Base-by-base conservation (phyloP, 106 monocot genomes). In the Acorus calamus region DNA sequence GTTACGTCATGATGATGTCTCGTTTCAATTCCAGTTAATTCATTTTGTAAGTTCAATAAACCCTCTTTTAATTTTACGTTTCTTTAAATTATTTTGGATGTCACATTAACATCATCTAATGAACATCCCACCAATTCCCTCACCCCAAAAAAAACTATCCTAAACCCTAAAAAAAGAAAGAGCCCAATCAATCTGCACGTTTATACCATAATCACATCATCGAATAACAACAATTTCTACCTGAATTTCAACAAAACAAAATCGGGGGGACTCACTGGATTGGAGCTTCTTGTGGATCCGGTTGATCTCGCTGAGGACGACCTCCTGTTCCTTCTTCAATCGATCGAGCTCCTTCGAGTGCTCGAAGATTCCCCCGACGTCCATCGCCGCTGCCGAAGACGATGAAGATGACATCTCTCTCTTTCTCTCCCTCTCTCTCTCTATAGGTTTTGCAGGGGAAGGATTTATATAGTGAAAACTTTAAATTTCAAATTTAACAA, bases 321-420 rank as follows among this genome's bases (percentile, higher is more conserved):
- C 94, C 45, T 90, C 94, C 72, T 84, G 87, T 2, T 90, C 87
- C 84, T 96, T 96, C 53, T 78, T 62, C 11, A 96, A 74, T 76
- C 83, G 84, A 61, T 96, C 94, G 52, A 96, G 75, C 67, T 96
- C 94, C 87, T 87, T 96, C 11, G 87, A 73, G 72, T 87, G 90
- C 60, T 96, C 94, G 43, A 96, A 61, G 6, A 90, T 48, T 42
- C 47, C 59, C 41, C 53, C 49, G 11, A 83, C 66, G 52, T 93
- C 92, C 12, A 71, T 56, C 50, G 69, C 74, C 61, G 28, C 28
- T 28, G 28, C 28, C 28, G 28, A 28, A 28, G 28, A 28, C 28
- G 28, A 28, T 28, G 28, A 28, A 28, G 28, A 28, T 28, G 86
- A 65, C 86, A 87, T 86, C 71, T 44, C 44, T 5, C 69, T 61